Percentiles rank a stretch among this genome's conserved stretches.
phyloP scores from a whole-genome alignment of 495 filamentous ascomycete genomes.

The Talaromyces wortmannii region DNA sequence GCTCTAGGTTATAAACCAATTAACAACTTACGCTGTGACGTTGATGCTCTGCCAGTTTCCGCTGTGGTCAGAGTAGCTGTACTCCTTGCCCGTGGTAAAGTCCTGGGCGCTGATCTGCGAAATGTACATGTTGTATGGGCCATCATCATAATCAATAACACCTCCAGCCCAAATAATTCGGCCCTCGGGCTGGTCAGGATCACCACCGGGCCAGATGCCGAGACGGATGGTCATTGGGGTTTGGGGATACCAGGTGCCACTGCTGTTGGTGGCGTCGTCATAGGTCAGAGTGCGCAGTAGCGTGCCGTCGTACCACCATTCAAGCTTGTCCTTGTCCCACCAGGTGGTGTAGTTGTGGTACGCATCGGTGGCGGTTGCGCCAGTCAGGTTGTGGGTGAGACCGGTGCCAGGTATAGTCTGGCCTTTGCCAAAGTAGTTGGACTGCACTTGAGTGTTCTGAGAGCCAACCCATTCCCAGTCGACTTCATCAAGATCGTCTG shows the following conservation, averaged over 20 bases:
- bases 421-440: slow-evolving; percentile 94
- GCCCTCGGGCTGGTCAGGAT: slow-evolving; percentile 55
- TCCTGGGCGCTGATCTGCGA: slow-evolving; percentile 60
- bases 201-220: slow-evolving; percentile 84
- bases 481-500: slow-evolving; percentile 89
- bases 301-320: slow-evolving; percentile 74
- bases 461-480: slow-evolving; percentile 68
- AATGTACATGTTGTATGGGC: slow-evolving; percentile 75
- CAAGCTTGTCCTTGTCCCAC: slow-evolving; percentile 70
- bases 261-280: slow-evolving; percentile 47
- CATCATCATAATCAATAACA: slow-evolving; percentile 59
- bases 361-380: slow-evolving; percentile 41
- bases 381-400: slow-evolving; percentile 55
- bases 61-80: slow-evolving; percentile 57
- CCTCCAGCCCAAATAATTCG: slow-evolving; percentile 76
- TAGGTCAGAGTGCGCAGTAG: slow-evolving; percentile 59
- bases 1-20: not conserved
- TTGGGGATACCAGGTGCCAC: slow-evolving; percentile 73
- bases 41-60: slow-evolving; percentile 70
- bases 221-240: slow-evolving; percentile 84
- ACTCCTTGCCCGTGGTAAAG: slow-evolving; percentile 60
- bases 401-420: slow-evolving; percentile 57
- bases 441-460: slow-evolving; percentile 60
- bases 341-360: slow-evolving; percentile 89
- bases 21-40: slow-evolving; percentile 45